A percentile compares a stretch with the other conserved stretches of the same genome.
Evolutionary conservation across 2,329 filamentous ascomycete genomes (phyloP).

Genomic region (Metarhizium robertsii): DNA sequence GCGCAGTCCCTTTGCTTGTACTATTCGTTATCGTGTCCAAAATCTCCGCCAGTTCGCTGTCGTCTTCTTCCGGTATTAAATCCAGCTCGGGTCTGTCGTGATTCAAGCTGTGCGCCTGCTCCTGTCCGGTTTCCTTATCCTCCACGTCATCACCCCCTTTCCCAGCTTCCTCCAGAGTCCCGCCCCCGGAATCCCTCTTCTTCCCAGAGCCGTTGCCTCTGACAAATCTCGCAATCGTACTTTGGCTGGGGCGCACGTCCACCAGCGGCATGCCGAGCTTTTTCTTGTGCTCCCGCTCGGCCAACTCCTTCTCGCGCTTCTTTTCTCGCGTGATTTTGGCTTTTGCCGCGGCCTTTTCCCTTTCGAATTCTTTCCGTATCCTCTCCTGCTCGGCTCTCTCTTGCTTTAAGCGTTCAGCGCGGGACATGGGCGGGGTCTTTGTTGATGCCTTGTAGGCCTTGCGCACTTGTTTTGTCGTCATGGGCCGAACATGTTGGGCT

Average conservation of each 20-base stretch:
- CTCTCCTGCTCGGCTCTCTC: slow-evolving; percentile 43
- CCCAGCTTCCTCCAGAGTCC: neutral
- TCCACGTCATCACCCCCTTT: neutral
- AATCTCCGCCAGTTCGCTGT: slow-evolving; percentile 14
- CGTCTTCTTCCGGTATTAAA: slow-evolving; percentile 14
- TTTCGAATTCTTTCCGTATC: slow-evolving; percentile 43
- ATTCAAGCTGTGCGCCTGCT: neutral
- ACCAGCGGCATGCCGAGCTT: slow-evolving; percentile 43
- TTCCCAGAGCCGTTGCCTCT: slow-evolving; percentile 22
- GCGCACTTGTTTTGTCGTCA: slow-evolving; percentile 33
- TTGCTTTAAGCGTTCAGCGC: slow-evolving; percentile 27
- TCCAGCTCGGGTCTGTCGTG: slow-evolving; percentile 8
- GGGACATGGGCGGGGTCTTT: slow-evolving; percentile 26
- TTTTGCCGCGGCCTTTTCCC: slow-evolving; percentile 36
- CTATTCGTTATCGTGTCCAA: slow-evolving; percentile 6
- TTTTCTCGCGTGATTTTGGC: slow-evolving; percentile 42
- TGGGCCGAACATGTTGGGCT: slow-evolving; percentile 12
- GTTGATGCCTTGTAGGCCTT: slow-evolving; percentile 28
- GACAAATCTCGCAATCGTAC: slow-evolving; percentile 45
- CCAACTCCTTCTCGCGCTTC: slow-evolving; percentile 44
- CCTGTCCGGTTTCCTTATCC: neutral
- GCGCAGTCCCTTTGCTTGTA: slow-evolving; percentile 9
- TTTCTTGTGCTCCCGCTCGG: slow-evolving; percentile 39
- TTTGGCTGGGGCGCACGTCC: slow-evolving; percentile 47
- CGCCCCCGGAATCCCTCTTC: slow-evolving; percentile 19